Evolutionary conservation across 768 basidiomycete species (phyloP).

Genomic region (Leccinum boreale): DNA sequence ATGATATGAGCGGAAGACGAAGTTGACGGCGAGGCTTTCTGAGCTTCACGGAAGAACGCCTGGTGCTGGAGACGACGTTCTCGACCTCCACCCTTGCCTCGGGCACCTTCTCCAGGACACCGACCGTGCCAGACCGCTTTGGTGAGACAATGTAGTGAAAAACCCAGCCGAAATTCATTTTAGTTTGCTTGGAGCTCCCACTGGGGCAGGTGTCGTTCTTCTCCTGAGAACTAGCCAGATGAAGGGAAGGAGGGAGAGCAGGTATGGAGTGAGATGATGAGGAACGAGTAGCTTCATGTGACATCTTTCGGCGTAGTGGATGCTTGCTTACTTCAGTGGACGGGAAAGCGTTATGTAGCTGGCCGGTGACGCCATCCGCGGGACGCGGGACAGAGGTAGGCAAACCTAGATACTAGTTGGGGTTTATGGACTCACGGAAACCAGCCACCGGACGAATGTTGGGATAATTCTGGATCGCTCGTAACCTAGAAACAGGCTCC

Average conservation of each 20-base stretch:
- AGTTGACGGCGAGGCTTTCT: not conserved
- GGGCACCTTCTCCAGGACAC: constrained; percentile 1
- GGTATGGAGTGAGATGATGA: constrained; percentile 7
- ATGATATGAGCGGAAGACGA: not conserved
- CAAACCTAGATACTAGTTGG: not conserved
- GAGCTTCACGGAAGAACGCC: not conserved
- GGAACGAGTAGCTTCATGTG: not conserved
- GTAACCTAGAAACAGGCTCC: constrained; percentile 13
- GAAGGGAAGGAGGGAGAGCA: constrained; percentile 17
- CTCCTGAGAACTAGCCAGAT: constrained; percentile 5
- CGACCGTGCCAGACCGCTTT: not conserved
- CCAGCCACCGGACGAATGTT: not conserved
- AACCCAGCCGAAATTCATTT: constrained; percentile 41
- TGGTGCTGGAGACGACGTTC: not conserved
- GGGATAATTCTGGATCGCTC: constrained; percentile 2
- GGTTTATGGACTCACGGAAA: constrained; percentile 1
- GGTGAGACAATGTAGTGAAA: constrained; percentile 36
- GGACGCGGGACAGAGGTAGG: not conserved
- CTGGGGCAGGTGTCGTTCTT: constrained; percentile 15
- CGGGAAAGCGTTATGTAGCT: constrained; percentile 4
- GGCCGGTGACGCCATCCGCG: constrained; percentile 3
- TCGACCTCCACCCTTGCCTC: constrained; percentile 3
- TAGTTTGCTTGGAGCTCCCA: constrained; percentile 33
- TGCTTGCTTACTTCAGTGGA: not conserved
- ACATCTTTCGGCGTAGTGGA: constrained; percentile 8